Evolutionary conservation across 495 filamentous ascomycete species (phyloP).

Genomic region (Aspergillus ostianus): DNA sequence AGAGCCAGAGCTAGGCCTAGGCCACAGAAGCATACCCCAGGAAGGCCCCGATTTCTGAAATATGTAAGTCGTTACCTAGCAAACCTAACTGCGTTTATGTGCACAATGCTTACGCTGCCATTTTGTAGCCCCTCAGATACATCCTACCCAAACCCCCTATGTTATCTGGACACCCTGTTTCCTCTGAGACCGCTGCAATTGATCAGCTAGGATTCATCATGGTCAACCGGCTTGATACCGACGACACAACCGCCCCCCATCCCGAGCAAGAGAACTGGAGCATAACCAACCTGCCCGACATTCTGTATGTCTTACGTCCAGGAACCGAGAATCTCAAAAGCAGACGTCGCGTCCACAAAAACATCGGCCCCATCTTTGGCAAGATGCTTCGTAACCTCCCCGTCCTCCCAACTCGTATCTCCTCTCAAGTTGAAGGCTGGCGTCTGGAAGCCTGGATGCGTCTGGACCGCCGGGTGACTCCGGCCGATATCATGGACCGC

Average conservation of each 20-base stretch:
- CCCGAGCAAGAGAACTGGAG: constrained; percentile 19
- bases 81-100: background rate
- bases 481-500: constrained; percentile 22
- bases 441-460: constrained; percentile 26
- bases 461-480: constrained; percentile 22
- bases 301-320: constrained; percentile 19
- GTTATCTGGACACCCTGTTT: background rate
- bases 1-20: background rate
- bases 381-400: constrained; percentile 13
- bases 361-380: constrained; percentile 10
- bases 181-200: background rate
- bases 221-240: background rate
- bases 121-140: background rate
- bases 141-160: background rate
- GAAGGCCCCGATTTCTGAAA: background rate
- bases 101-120: background rate
- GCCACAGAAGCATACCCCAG: background rate
- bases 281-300: constrained; percentile 19
- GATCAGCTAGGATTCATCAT: background rate
- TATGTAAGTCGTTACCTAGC: background rate
- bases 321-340: constrained; percentile 6
- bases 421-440: constrained; percentile 21
- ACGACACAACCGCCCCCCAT: constrained; percentile 12
- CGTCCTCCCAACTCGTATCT: constrained; percentile 18
- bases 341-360: constrained; percentile 1